These are phyloP conservation scores for Dillenia turbinata DNA, from an alignment of 164 flowering plant species.

Conservation along the genomic window DNA sequence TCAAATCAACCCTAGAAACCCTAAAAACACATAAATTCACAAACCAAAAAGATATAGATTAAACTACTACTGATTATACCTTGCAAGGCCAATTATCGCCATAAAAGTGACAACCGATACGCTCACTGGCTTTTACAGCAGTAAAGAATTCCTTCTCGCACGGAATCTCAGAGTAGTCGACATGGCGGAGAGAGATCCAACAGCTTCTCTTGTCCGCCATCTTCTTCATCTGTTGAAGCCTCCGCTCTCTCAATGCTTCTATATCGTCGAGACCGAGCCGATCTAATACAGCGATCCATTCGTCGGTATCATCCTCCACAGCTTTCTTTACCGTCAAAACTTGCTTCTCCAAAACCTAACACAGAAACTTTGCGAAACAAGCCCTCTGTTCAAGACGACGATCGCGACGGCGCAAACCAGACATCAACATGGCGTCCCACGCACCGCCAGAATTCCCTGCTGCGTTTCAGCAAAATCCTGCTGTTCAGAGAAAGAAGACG, in stretches of 20 bases:
- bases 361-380: too few species aligned
- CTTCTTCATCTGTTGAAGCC: constrained; percentile 92
- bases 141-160: constrained; percentile 89
- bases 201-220: constrained; percentile 91
- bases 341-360: constrained; percentile 79
- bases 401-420: too few species aligned
- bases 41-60: neutral
- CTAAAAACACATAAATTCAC: neutral
- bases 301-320: constrained; percentile 89
- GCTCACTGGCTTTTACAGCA: constrained; percentile 85
- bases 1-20: constrained; percentile 32
- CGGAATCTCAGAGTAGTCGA: constrained; percentile 83
- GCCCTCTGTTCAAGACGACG: too few species aligned
- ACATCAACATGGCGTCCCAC: too few species aligned
- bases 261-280: constrained; percentile 79
- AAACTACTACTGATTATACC: constrained; percentile 27
- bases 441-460: too few species aligned
- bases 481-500: too few species aligned
- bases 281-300: constrained; percentile 73
- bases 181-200: constrained; percentile 94
- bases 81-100: constrained; percentile 99
- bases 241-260: constrained; percentile 76
- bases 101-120: constrained; percentile 96
- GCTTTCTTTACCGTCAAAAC: constrained; percentile 83
- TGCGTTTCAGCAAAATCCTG: too few species aligned